Evolutionary conservation across 2,329 filamentous ascomycete species (phyloP), one percentile per base, ranked within the genome.

Genomic region (Thelonectria discophora): DNA sequence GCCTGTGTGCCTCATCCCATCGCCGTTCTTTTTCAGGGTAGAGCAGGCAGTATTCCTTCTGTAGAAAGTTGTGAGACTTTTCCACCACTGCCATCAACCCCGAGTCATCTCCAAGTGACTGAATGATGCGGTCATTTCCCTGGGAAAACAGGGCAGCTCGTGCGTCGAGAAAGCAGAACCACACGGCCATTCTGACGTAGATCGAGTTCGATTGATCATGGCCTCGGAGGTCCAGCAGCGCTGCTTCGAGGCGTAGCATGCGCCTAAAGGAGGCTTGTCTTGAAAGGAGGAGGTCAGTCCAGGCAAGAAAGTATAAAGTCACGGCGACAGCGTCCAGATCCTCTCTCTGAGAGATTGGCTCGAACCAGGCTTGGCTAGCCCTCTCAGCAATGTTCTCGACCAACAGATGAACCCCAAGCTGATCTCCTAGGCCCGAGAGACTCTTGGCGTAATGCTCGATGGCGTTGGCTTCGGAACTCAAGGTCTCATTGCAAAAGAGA

Each of bases 91-190:
- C 9, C 27, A 30, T 30, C 27, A 30, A 10, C 27, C 27, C 27
- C 27, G 27, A 30, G 27, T 30, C 27, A 8, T 30, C 27, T 30
- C 27, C 27, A 5, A 30, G 5, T 30, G 27, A 30, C 27, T 30
- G 27, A 8, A 30, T 30, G 7, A 30, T 30, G 27, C 27, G 27
- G 27, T 30, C 27, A 30, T 30, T 9, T 9, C 27, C 27, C 27
- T 30, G 18, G 8, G 17, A 24, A 46, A 46, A 46, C 20, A 46
- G 43, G 17, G 15, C 20, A 15, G 43, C 43, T 6, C 43, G 43
- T 46, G 43, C 43, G 43, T 46, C 43, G 43, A 46, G 43, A 46
- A 46, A 46, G 5, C 43, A 46, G 24, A 46, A 46, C 43, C 43
- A 46, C 43, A 46, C 43, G 9, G 43, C 43, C 43, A 46, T 46